Evolutionary conservation across 2,329 filamentous ascomycete species (phyloP).

Genomic region (Fulvia fulva): DNA sequence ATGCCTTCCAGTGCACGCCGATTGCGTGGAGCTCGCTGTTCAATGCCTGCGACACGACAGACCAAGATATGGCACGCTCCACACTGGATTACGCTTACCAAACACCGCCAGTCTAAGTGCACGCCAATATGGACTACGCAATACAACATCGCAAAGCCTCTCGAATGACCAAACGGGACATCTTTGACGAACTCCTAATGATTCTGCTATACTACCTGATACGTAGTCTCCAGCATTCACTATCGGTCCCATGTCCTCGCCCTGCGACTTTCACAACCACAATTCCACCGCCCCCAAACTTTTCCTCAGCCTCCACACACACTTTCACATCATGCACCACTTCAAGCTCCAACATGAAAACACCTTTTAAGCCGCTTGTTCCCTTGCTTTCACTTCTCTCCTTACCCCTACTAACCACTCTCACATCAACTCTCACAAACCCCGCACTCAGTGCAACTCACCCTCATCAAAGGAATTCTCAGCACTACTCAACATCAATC

Average conservation of each 20-base stretch:
- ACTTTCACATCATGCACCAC: neutral
- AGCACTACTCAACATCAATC: neutral
- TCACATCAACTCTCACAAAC: neutral
- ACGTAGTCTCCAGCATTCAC: no score
- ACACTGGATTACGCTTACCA: no score
- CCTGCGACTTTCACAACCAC: neutral
- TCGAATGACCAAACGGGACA: no score
- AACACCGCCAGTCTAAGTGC: no score
- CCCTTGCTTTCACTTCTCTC: neutral
- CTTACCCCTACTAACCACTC: neutral
- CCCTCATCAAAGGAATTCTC: neutral
- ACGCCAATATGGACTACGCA: no score
- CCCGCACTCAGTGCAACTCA: neutral
- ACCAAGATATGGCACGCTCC: no score
- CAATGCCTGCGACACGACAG: no score
- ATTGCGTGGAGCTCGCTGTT: no score
- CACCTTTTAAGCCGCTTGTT: neutral
- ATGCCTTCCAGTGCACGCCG: no score
- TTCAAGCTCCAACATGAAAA: neutral
- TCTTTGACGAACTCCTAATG: no score
- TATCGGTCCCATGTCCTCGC: neutral
- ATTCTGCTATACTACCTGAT: no score
- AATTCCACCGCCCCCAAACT: neutral
- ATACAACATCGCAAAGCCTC: no score
- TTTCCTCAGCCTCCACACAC: neutral